These are phyloP conservation scores for Limnanthes douglasii DNA, from an alignment of 345 rosid species.

Conservation along the genomic window DNA sequence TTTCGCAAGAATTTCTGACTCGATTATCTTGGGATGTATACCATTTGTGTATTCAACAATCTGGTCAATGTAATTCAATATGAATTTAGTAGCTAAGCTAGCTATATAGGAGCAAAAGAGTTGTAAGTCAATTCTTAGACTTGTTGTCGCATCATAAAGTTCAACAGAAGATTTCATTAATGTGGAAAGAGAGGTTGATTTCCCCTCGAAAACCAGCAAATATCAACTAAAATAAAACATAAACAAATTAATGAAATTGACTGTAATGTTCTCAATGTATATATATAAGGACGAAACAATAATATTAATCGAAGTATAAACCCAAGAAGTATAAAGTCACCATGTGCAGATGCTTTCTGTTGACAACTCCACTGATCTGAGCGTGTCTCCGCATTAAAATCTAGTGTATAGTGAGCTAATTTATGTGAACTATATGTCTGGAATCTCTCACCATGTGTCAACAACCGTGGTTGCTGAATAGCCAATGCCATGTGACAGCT, in stretches of 20 bases:
- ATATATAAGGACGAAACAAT: constrained; percentile 42
- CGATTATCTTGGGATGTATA: constrained; percentile 49
- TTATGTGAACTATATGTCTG: too few species aligned
- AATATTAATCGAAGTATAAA: too few species aligned
- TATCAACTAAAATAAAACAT: constrained; percentile 72
- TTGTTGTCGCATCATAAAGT: constrained; percentile 85
- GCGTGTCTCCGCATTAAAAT: too few species aligned
- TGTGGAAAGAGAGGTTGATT: constrained; percentile 10
- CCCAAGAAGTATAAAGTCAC: too few species aligned
- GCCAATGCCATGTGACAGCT: too few species aligned
- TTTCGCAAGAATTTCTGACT: constrained; percentile 84
- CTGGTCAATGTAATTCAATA: constrained; percentile 42
- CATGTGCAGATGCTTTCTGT: too few species aligned
- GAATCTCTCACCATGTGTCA: too few species aligned
- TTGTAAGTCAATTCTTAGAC: constrained; percentile 80
- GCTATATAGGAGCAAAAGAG: constrained; percentile 65
- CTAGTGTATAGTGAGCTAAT: too few species aligned
- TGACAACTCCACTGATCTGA: too few species aligned
- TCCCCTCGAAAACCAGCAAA: constrained; percentile 39
- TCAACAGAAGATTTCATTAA: constrained; percentile 51
- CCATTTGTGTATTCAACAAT: constrained; percentile 23
- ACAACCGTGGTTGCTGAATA: too few species aligned
- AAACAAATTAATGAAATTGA: constrained; percentile 54
- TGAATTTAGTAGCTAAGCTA: constrained; percentile 55
- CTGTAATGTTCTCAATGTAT: constrained; percentile 65